phyloP scores from a whole-genome alignment of 371 early-diverging fungal species.

The Mortierella sp. region DNA sequence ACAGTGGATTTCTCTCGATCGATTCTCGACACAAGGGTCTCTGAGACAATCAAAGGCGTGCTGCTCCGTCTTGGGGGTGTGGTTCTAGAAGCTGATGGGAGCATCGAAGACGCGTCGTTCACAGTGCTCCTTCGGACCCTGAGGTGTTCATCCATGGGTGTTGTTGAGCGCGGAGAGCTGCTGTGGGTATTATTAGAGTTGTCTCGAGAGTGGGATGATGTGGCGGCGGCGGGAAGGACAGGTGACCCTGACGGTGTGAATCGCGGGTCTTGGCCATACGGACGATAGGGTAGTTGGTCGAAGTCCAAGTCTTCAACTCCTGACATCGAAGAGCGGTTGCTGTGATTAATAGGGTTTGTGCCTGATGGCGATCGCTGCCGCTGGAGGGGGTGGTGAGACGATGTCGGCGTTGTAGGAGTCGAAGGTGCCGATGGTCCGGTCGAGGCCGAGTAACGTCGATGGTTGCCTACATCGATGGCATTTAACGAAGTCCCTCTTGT shows the following conservation, averaged over 20 bases:
- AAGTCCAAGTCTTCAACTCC: conserved; percentile 24
- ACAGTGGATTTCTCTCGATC: conserved; percentile 48
- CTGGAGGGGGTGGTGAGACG: neutral
- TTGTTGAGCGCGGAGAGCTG: neutral
- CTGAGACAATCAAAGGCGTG: conserved; percentile 24
- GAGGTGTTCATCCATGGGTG: conserved; percentile 14
- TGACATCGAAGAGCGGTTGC: conserved; percentile 15
- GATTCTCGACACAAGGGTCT: conserved; percentile 49
- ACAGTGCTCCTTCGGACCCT: conserved; percentile 27
- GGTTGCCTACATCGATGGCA: conserved; percentile 19
- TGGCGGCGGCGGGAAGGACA: neutral
- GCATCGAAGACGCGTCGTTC: conserved; percentile 13
- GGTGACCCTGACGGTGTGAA: neutral
- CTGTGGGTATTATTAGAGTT: neutral
- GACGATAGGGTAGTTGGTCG: conserved; percentile 13
- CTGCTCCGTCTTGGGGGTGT: conserved; percentile 30
- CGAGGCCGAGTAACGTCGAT: conserved; percentile 33
- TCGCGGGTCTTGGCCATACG: neutral
- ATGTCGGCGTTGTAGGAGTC: conserved; percentile 7
- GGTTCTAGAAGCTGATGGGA: neutral
- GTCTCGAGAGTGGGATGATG: neutral
- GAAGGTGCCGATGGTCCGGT: neutral
- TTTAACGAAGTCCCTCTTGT: conserved; percentile 40
- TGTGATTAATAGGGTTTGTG: neutral
- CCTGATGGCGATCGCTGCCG: conserved; percentile 18